Evolutionary conservation across 768 basidiomycete genomes (phyloP), one percentile per base, ranked within the genome.

Genomic region (Baorangia bicolor): DNA sequence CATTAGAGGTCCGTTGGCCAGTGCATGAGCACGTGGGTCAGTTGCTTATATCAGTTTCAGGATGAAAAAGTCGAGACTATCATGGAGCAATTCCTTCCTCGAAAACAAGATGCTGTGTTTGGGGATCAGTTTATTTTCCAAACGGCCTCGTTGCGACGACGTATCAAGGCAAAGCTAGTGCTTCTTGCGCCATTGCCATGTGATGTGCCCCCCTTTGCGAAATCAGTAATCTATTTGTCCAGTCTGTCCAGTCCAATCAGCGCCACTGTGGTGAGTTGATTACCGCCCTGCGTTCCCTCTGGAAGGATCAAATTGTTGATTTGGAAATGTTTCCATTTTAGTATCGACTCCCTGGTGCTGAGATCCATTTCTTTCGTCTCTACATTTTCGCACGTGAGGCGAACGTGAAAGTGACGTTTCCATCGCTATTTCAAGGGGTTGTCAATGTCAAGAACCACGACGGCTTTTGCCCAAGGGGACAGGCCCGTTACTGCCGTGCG

Each of bases 151-250:
- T 48, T 49, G 43, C 59, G 51, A 18, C 68, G 62, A 42, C 55
- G 64, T 21, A 61, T 71, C 58, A 59, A 63, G 3, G 71, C 70
- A 40, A 73, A 53, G 43, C 46, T 73, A 1, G 31, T 63, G 39
- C 56, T 71, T 11, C 68, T 68, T 10, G 51, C 71, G 30, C 70
- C 66, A 23, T 37, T 62, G 27, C 59, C 68, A n/a, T 66, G 59
- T 42, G 72, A 72, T 44, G 33, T 37, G 40, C 57, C 62, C 21
- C 65, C 71, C 1, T 61, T 69, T 57, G 71, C 70, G n/a, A 71
- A 73, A 56, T 71, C 69, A 16, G 69, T 62, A 27, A 63, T 71
- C 18, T 73, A 66, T 59, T 51, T 71, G 57, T 67, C 71, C 18
- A 71, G 62, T 50, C 30, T 61, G 18, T 64, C 64, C 30, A 67